Evolutionary conservation across 495 filamentous ascomycete genomes (phyloP), one percentile per base, ranked within the genome.

Genomic region (Penicillium cinerascens): DNA sequence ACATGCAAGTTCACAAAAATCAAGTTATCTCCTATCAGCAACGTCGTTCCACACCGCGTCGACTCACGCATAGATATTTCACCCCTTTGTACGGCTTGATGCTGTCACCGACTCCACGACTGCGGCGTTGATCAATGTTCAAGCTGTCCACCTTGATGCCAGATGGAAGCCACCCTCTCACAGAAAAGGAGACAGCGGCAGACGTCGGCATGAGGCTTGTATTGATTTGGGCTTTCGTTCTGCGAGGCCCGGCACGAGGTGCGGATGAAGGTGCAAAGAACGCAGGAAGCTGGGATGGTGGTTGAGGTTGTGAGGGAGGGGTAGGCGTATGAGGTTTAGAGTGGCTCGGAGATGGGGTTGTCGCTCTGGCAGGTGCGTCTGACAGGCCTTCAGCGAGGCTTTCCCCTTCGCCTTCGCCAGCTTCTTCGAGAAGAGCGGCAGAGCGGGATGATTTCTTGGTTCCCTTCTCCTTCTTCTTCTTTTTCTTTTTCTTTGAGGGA

Each of bases 61-160:
- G 84, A 70, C 91, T 96, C 25, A 93, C 83, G 57, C 91, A 95
- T 50, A 97, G 66, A 70, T 99, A 99, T 71, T 97, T 99, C 42
- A 97, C 93, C 11, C 93, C 95, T 74, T 97, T 99, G 69, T 95
- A 99, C 37, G 95, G 93, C 68, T 89, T 92, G 39, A 97, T 82
- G 10, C 86, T 83, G 58, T 95, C 89, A 0, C 90, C 91, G 10
- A 99, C 55, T 3, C 93, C 93, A 25, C 86, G 79, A 70, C 89
- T 95, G 73, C 85, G 91, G 59, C 88, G 84, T n/a, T 80, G 75
- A 62, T 97, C 91, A 42, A 99, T 78, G 29, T 82, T 78, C 47
- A 99, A 79, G 60, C 88, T 91, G 46, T 97, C 93, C 2, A 99
- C 91, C 64, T 83, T 91, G 52, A 99, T 86, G 23, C 93, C 93